phyloP scores from a whole-genome alignment of 2,329 filamentous ascomycete species.

The Didymella glomerata region DNA sequence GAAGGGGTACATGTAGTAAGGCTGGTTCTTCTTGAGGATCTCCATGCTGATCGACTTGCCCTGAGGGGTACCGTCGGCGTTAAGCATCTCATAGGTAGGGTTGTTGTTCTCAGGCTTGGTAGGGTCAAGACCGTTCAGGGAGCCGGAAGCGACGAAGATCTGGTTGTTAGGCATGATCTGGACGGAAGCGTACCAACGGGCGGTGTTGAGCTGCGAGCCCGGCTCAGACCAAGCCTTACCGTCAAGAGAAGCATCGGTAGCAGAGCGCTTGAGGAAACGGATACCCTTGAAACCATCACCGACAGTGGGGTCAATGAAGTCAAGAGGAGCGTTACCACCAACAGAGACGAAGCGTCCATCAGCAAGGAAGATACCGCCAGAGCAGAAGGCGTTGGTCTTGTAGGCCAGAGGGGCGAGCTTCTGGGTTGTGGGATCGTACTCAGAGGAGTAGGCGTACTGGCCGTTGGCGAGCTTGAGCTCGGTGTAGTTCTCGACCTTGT shows the following conservation, averaged over 20 bases:
- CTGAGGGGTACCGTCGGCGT: slow-evolving; percentile 56
- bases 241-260: slow-evolving; percentile 55
- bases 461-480: slow-evolving; percentile 63
- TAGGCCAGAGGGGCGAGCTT: slow-evolving; percentile 58
- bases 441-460: slow-evolving; percentile 66
- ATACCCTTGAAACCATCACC: slow-evolving; percentile 67
- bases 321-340: slow-evolving; percentile 66
- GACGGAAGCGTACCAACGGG: slow-evolving; percentile 68
- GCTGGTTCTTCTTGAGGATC: slow-evolving; percentile 65
- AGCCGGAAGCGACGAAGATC: slow-evolving; percentile 68
- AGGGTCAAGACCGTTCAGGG: slow-evolving; percentile 66
- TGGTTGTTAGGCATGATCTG: slow-evolving; percentile 66
- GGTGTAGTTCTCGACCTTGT: slow-evolving; percentile 71
- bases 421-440: slow-evolving; percentile 64
- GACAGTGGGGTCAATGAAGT: slow-evolving; percentile 65
- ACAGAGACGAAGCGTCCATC: slow-evolving; percentile 65
- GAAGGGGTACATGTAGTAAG: slow-evolving; percentile 72
- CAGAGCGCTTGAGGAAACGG: slow-evolving; percentile 62
- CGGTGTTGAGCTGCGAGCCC: slow-evolving; percentile 62
- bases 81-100: slow-evolving; percentile 69
- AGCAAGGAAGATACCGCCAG: slow-evolving; percentile 66
- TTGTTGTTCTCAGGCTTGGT: slow-evolving; percentile 66
- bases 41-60: slow-evolving; percentile 61
- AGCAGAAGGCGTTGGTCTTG: slow-evolving; percentile 69
- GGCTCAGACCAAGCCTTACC: slow-evolving; percentile 64